Conservation (phyloP, 192 early-diverging fungal species). For the Backusella sp. region DNA sequence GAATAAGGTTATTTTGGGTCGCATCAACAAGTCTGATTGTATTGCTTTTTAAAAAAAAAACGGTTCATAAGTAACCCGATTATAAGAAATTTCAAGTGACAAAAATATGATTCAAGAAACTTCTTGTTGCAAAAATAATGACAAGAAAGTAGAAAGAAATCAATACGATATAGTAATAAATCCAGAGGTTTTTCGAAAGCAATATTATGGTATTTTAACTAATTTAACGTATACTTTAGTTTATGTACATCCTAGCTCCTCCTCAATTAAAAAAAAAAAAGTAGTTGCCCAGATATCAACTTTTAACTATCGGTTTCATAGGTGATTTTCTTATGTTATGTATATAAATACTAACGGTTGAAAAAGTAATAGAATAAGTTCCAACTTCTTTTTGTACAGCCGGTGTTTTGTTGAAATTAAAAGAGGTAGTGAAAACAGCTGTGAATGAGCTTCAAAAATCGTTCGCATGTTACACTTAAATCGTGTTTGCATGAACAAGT, state of each 20-base stretch:
- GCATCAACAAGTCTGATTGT: neutral
- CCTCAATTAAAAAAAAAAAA: neutral
- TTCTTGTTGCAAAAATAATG: neutral
- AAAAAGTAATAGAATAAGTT: neutral
- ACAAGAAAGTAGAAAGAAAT: neutral
- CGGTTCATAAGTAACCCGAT: neutral
- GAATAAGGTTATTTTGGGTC: neutral
- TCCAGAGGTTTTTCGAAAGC: too few relatives aligned
- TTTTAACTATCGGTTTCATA: neutral
- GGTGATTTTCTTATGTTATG: neutral
- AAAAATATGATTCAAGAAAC: neutral
- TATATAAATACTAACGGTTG: neutral
- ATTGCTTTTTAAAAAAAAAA: neutral
- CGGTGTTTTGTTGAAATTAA: neutral
- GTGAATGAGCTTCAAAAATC: neutral
- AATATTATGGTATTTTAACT: neutral
- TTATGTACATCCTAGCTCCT: neutral
- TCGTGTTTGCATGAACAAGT: neutral
- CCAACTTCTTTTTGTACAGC: neutral
- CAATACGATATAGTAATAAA: neutral
- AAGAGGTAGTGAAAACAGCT: neutral
- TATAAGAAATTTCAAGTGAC: neutral
- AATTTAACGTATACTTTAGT: neutral
- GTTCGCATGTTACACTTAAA: neutral
- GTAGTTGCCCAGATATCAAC: neutral